phyloP scores from a whole-genome alignment of 2,329 filamentous ascomycete genomes.

The Exophiala aquamarina region DNA sequence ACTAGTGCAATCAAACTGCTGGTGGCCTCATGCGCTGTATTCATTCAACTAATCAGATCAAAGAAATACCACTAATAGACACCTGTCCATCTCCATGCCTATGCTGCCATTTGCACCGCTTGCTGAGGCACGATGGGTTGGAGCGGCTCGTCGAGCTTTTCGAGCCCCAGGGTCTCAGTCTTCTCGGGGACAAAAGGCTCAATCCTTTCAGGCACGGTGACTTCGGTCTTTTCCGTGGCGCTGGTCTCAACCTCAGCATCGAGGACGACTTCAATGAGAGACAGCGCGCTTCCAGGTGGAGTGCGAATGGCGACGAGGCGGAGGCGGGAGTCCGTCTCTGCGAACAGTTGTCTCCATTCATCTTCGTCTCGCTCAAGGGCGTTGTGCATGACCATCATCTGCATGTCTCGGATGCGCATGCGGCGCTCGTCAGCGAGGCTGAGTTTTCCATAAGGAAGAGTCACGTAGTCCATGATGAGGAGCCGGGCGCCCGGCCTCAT shows the following conservation, averaged over 20 bases:
- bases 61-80: too few species aligned
- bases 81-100: too few species aligned
- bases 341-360: slow-evolving; percentile 50
- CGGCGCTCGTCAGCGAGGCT: slow-evolving; percentile 4
- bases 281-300: slow-evolving; percentile 9
- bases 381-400: slow-evolving; percentile 55
- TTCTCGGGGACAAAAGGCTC: not conserved
- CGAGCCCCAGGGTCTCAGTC: too few species aligned
- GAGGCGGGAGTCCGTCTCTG: slow-evolving; percentile 43
- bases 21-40: too few species aligned
- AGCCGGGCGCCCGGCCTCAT: slow-evolving; percentile 56
- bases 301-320: slow-evolving; percentile 8
- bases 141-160: too few species aligned
- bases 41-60: too few species aligned
- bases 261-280: slow-evolving; percentile 10
- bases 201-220: not conserved
- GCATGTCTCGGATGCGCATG: slow-evolving; percentile 11
- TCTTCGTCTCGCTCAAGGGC: slow-evolving; percentile 51
- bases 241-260: not conserved
- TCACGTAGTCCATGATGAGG: slow-evolving; percentile 40
- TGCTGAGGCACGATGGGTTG: too few species aligned
- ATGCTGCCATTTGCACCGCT: too few species aligned
- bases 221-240: not conserved
- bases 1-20: too few species aligned
- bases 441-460: slow-evolving; percentile 21